phyloP scores from a whole-genome alignment of 2,329 filamentous ascomycete species.

The Talaromyces piceae region DNA sequence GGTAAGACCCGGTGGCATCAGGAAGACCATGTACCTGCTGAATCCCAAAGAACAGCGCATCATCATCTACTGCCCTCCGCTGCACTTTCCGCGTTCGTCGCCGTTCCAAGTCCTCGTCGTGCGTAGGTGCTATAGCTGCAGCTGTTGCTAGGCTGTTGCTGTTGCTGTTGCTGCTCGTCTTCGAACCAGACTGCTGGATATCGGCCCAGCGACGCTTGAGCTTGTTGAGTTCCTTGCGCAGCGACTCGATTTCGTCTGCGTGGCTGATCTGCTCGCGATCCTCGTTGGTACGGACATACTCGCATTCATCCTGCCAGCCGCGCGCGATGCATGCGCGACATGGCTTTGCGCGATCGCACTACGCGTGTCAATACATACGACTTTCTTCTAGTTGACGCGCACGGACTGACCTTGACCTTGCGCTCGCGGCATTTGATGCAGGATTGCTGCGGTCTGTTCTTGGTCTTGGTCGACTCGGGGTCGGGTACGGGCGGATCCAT shows the following conservation, averaged over 20 bases:
- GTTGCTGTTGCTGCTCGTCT: neutral
- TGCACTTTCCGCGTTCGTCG: neutral
- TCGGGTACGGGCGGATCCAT: neutral
- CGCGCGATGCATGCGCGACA: conserved; percentile 21
- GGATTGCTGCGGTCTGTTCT: conserved; percentile 22
- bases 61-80: neutral
- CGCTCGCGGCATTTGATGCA: conserved; percentile 23
- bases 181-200: conserved; percentile 1
- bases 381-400: neutral
- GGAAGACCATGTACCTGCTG: neutral
- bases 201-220: conserved; percentile 8
- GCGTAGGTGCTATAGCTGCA: neutral
- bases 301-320: conserved; percentile 22
- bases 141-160: too few relatives aligned
- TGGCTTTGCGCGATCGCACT: conserved; percentile 24
- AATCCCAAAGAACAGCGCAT: neutral
- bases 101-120: neutral
- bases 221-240: conserved; percentile 19
- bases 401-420: conserved; percentile 20
- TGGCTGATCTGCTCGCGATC: conserved; percentile 60
- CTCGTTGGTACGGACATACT: conserved; percentile 34
- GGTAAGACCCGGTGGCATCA: neutral
- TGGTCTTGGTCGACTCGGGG: conserved; percentile 12
- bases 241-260: conserved; percentile 29
- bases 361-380: neutral